Evolutionary conservation across 169 alveolate genomes (phyloP).

Genomic region (Eimeria maxima): DNA sequence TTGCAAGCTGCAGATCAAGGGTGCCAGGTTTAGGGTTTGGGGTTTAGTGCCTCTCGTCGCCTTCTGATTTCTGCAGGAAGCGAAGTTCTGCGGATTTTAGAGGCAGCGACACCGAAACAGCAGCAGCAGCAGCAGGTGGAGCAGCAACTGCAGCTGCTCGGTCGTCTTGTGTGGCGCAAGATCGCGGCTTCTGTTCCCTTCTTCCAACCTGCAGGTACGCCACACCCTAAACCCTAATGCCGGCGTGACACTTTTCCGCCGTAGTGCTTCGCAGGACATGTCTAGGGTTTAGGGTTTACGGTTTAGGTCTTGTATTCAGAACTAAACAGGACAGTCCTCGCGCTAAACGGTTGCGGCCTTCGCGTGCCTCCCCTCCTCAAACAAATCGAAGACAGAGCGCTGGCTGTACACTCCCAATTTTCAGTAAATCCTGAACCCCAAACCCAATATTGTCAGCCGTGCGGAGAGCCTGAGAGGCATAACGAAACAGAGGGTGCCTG

Average conservation of each 20-base stretch:
- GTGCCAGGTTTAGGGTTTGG: constrained; percentile 10
- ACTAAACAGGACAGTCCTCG: constrained; percentile 6
- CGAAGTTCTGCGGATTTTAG: constrained; percentile 15
- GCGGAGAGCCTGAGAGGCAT: not conserved
- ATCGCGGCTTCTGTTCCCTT: not conserved
- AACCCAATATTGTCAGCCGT: not conserved
- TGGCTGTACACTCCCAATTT: not conserved
- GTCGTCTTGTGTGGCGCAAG: constrained; percentile 45
- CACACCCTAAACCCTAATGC: constrained; percentile 29
- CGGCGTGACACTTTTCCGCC: not conserved
- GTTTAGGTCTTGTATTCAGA: constrained; percentile 5
- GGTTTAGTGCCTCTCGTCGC: not conserved
- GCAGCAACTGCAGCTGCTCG: constrained; percentile 55
- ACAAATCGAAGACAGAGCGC: constrained; percentile 5
- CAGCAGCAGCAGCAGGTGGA: constrained; percentile 22
- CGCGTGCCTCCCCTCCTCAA: not conserved
- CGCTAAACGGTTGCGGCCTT: constrained; percentile 12
- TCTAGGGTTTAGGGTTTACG: constrained; percentile 37
- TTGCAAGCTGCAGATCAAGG: not conserved
- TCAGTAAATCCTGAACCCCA: constrained; percentile 20
- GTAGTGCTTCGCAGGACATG: not conserved
- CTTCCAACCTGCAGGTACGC: constrained; percentile 12
- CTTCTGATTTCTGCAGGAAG: constrained; percentile 1
- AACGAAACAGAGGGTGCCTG: not conserved
- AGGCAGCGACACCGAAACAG: constrained; percentile 15